Base-by-base conservation (phyloP, 345 rosid genomes). In the Boechera divaricarpa region DNA sequence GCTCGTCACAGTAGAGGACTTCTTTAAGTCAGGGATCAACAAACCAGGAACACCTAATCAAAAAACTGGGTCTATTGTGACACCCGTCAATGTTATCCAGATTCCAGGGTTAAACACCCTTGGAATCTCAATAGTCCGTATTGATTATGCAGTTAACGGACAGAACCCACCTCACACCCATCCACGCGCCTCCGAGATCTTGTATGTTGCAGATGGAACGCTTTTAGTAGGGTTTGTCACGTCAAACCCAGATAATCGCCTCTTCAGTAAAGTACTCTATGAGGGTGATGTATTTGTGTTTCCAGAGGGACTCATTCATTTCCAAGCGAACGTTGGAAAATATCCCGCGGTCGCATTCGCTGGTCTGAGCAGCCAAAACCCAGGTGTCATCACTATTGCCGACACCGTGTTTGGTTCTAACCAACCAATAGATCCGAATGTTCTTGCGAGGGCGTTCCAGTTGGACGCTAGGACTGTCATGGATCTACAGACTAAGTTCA, bases 151-250 rank as follows among this genome's bases (percentile, higher is more conserved):
- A 41, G 5, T 18, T 4, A 1, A 38, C n/a, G 74, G 79, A 26
- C 35, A 56, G 13, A 66, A 49, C 70, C 79, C 79, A 28, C 79
- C 79, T n/a, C 79, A 75, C 52, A 66, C 44, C 1, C 79, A 75
- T 7, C 79, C 79, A 45, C 79, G 79, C 24, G 73, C 72, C 67
- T 13, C 79, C 0, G 79, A 75, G 55, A 35, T 67, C 41, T 47
- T 75, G 11, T 4, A 28, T n/a, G 61, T 67, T 13, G 35, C 21
- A 2, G 6, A 47, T 10, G 79, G 79, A 24, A 47, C 63, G 0
- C 66, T 76, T 44, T 10, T 10, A 0, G 71, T 64, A 2, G 78
- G 78, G 3, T 65, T 74, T 18, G 65, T 74, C 15, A 41, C 78
- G 0, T 67, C 74, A 28, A 15, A 44, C 28, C 4, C 54, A 5